A percentile compares a stretch with the other conserved stretches of the same genome.
These are phyloP conservation scores for Trichocladium uniseriatum DNA, from an alignment of 495 filamentous ascomycete species.

Conservation along the genomic window DNA sequence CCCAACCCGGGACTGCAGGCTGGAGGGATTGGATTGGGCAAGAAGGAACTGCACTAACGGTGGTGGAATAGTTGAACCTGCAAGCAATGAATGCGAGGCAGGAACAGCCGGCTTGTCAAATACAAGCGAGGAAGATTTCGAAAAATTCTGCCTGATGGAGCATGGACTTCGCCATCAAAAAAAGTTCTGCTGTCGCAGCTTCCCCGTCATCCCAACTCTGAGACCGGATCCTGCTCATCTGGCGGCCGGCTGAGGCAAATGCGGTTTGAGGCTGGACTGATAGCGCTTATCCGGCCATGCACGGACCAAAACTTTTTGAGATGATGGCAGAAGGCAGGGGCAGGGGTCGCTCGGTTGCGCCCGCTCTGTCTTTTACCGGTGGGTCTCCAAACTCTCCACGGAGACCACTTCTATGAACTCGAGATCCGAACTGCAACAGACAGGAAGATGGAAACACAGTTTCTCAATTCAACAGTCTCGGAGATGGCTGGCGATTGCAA, in stretches of 20 bases:
- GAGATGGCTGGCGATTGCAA: too few relatives aligned
- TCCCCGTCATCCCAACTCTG: conserved; percentile 14
- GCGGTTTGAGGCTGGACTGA: conserved; percentile 22
- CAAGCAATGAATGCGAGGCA: not conserved
- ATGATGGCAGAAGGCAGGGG: conserved; percentile 1
- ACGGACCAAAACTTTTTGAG: conserved; percentile 1
- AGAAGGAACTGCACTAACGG: not conserved
- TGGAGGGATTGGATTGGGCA: not conserved
- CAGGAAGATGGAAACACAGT: too few relatives aligned
- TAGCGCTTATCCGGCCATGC: conserved; percentile 3
- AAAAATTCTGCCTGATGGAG: too few relatives aligned
- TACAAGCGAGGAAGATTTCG: too few relatives aligned
- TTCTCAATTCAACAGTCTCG: too few relatives aligned
- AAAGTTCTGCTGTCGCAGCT: not conserved
- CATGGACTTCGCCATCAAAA: not conserved
- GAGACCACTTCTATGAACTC: too few relatives aligned
- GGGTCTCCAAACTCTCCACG: too few relatives aligned
- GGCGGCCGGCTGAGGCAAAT: conserved; percentile 24
- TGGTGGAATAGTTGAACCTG: not conserved
- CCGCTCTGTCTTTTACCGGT: too few relatives aligned
- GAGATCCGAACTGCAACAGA: too few relatives aligned
- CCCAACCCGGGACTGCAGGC: not conserved
- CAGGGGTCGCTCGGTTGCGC: not conserved
- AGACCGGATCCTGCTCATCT: conserved; percentile 18
- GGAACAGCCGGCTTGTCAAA: not conserved